A percentile compares a stretch with the other conserved stretches of the same genome.
phyloP scores from a whole-genome alignment of 2,329 filamentous ascomycete genomes.

The Dothistroma pini region DNA sequence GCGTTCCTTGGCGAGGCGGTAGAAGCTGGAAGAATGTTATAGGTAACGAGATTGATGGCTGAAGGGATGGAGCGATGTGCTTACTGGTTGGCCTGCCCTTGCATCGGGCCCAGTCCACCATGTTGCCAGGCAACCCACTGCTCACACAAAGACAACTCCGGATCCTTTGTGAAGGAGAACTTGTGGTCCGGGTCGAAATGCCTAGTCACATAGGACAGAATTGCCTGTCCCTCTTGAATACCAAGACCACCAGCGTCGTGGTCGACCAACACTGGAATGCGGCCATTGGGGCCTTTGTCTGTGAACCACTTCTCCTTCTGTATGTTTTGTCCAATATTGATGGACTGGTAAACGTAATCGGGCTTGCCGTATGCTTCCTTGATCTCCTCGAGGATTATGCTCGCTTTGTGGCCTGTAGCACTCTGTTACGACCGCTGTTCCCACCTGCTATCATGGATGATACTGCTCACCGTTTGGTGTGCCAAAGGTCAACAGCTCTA shows the following conservation, averaged over 20 bases:
- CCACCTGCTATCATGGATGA: background rate
- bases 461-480: constrained; percentile 40
- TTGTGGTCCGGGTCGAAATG: constrained; percentile 48
- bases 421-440: background rate
- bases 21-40: constrained; percentile 28
- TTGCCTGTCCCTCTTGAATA: constrained; percentile 46
- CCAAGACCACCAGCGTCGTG: constrained; percentile 59
- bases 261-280: constrained; percentile 64
- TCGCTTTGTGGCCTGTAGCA: constrained; percentile 46
- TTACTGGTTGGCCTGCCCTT: constrained; percentile 37
- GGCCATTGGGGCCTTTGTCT: constrained; percentile 60
- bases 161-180: constrained; percentile 46
- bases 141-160: constrained; percentile 48
- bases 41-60: background rate
- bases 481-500: constrained; percentile 60
- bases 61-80: background rate
- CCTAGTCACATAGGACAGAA: constrained; percentile 44
- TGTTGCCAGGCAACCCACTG: constrained; percentile 60
- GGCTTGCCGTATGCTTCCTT: constrained; percentile 59
- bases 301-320: constrained; percentile 67
- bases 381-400: constrained; percentile 62
- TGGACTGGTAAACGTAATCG: constrained; percentile 56
- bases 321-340: constrained; percentile 60
- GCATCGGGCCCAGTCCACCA: constrained; percentile 34
- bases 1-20: constrained; percentile 42